Evolutionary conservation across 306 rosid species (phyloP).

Genomic region (Cucurbita pepo): DNA sequence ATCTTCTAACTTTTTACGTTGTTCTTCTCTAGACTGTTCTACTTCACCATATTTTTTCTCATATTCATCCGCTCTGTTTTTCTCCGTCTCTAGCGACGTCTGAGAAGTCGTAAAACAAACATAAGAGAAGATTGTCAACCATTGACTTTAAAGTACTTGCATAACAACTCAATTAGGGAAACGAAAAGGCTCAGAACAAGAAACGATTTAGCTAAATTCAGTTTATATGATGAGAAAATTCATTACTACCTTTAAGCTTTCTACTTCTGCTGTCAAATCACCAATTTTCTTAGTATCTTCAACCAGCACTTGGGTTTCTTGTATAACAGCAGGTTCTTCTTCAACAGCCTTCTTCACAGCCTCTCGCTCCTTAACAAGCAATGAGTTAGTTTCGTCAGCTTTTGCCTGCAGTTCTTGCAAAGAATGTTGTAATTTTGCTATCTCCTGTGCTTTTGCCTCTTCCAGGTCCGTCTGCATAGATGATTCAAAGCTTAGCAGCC

Average conservation of each 20-base stretch:
- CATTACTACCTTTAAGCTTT: constrained; percentile 57
- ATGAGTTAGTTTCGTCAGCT: constrained; percentile 78
- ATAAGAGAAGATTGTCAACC: background rate
- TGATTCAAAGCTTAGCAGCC: background rate
- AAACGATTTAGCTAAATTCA: background rate
- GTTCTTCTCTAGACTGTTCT: constrained; percentile 68
- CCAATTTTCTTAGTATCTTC: constrained; percentile 83
- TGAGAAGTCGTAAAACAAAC: constrained; percentile 52
- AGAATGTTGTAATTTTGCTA: constrained; percentile 49
- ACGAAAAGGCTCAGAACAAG: background rate
- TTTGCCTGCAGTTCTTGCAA: constrained; percentile 73
- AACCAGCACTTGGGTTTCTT: constrained; percentile 87
- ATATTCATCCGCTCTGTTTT: constrained; percentile 37
- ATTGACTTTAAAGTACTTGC: background rate
- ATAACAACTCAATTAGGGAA: background rate
- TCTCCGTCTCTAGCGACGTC: constrained; percentile 57
- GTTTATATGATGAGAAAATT: background rate
- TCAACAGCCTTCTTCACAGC: constrained; percentile 61
- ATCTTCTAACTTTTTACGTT: constrained; percentile 58
- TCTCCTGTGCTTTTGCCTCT: constrained; percentile 86
- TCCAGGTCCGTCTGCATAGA: constrained; percentile 81
- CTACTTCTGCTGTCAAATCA: constrained; percentile 57
- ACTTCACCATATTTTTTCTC: constrained; percentile 53
- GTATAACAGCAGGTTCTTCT: constrained; percentile 91
- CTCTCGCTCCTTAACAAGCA: constrained; percentile 69